These are phyloP conservation scores for Geotrichum armillariae DNA, from an alignment of 1,139 yeast species.

Conservation along the genomic window DNA sequence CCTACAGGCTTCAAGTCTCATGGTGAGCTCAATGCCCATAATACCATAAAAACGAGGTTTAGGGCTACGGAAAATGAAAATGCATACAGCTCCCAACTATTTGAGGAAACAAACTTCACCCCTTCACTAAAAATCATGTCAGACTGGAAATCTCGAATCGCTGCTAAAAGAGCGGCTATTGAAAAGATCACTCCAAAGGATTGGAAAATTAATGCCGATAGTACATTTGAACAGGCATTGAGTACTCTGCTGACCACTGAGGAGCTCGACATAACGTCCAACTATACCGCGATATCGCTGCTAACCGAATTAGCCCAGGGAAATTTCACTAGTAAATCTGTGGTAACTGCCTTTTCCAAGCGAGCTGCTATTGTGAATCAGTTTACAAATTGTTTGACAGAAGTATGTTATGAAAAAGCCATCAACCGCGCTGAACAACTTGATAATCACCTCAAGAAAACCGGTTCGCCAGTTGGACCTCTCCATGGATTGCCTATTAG, in stretches of 20 bases:
- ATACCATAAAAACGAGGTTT: too few relatives aligned
- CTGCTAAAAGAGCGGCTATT: constrained; percentile 6
- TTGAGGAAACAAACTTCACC: background rate
- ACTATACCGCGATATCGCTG: constrained; percentile 35
- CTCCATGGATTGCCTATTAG: constrained; percentile 55
- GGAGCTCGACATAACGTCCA: constrained; percentile 32
- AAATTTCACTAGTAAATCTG: constrained; percentile 45
- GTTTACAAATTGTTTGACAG: constrained; percentile 35
- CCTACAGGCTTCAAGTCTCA: background rate
- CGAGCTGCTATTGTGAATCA: constrained; percentile 51
- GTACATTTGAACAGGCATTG: constrained; percentile 11
- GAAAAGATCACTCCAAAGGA: constrained; percentile 14
- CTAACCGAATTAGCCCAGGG: constrained; percentile 44
- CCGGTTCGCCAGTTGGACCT: constrained; percentile 47
- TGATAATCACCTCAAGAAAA: constrained; percentile 40
- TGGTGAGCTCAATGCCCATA: too few relatives aligned
- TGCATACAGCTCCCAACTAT: too few relatives aligned
- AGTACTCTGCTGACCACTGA: constrained; percentile 25
- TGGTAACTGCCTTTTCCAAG: constrained; percentile 54
- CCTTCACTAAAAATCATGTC: constrained; percentile 5
- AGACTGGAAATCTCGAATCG: constrained; percentile 14
- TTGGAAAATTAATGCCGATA: constrained; percentile 15
- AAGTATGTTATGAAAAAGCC: constrained; percentile 35
- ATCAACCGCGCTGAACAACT: constrained; percentile 43
- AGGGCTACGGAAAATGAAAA: too few relatives aligned